phyloP scores from a whole-genome alignment of 2,329 filamentous ascomycete species.

The Monosporascus sp. region DNA sequence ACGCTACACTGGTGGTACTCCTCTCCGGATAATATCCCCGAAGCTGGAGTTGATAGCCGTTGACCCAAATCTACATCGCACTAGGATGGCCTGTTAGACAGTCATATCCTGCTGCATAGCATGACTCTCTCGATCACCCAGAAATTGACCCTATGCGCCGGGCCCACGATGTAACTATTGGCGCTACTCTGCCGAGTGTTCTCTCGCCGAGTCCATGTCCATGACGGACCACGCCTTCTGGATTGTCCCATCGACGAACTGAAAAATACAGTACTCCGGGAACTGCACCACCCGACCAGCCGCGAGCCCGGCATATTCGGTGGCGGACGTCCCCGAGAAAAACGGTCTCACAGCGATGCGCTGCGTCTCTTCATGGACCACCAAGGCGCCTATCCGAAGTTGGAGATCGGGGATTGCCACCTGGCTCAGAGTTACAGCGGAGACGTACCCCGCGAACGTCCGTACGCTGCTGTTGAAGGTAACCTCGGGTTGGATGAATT shows the following conservation, averaged over 20 bases:
- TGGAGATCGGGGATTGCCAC: constrained; percentile 9
- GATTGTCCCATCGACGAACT: constrained; percentile 13
- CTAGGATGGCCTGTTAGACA: no score
- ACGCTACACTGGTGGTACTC: no score
- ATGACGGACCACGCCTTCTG: constrained; percentile 11
- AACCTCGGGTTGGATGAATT: constrained; percentile 8
- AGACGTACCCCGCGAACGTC: background rate
- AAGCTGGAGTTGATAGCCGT: no score
- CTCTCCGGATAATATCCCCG: no score
- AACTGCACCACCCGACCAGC: constrained; percentile 6
- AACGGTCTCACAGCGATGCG: constrained; percentile 12
- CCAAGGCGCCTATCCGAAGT: constrained; percentile 8
- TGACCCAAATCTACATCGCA: no score
- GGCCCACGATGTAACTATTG: background rate
- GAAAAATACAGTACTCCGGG: constrained; percentile 11
- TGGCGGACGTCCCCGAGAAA: constrained; percentile 8
- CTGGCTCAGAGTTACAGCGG: background rate
- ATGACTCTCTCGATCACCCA: no score
- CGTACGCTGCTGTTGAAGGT: constrained; percentile 8
- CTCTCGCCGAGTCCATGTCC: constrained; percentile 10
- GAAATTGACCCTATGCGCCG: no score
- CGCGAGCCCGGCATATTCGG: constrained; percentile 7
- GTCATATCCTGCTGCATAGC: no score
- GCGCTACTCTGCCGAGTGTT: constrained; percentile 2
- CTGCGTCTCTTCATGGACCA: constrained; percentile 11